Evolutionary conservation across 768 basidiomycete species (phyloP).

Genomic region (Porpolomopsis calyptriformis): DNA sequence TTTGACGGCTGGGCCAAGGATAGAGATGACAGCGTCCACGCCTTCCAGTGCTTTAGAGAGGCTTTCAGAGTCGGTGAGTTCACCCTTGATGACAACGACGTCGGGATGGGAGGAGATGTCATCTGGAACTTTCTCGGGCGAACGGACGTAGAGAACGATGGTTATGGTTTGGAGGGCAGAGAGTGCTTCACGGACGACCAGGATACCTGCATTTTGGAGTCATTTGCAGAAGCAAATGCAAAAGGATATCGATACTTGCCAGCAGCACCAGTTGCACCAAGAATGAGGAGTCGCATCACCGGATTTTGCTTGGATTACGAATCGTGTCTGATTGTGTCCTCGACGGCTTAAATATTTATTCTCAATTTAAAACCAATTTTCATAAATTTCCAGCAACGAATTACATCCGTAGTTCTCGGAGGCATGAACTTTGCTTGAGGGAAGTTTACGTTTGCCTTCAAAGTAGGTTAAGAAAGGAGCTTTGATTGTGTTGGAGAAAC

Average conservation of each 20-base stretch:
- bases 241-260: background rate
- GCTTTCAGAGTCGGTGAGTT: slow-evolving; percentile 40
- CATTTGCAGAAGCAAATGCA: background rate
- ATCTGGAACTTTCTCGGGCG: slow-evolving; percentile 50
- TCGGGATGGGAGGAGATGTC: slow-evolving; percentile 34
- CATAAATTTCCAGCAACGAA: no score
- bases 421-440: no score
- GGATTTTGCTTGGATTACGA: no score
- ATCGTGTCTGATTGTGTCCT: no score
- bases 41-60: slow-evolving; percentile 44
- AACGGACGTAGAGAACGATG: slow-evolving; percentile 53
- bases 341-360: background rate
- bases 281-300: slow-evolving; percentile 53
- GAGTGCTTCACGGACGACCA: slow-evolving; percentile 47
- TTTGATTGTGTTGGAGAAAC: no score
- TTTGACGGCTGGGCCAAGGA: slow-evolving; percentile 42
- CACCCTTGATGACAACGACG: slow-evolving; percentile 43
- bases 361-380: no score
- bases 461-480: no score
- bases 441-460: no score
- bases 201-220: slow-evolving; percentile 27
- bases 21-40: slow-evolving; percentile 54
- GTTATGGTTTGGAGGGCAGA: slow-evolving; percentile 25
- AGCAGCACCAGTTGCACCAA: slow-evolving; percentile 59
- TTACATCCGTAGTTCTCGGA: no score